Conservation (phyloP, 2,329 filamentous ascomycete genomes). For the Neonectria faginata region DNA sequence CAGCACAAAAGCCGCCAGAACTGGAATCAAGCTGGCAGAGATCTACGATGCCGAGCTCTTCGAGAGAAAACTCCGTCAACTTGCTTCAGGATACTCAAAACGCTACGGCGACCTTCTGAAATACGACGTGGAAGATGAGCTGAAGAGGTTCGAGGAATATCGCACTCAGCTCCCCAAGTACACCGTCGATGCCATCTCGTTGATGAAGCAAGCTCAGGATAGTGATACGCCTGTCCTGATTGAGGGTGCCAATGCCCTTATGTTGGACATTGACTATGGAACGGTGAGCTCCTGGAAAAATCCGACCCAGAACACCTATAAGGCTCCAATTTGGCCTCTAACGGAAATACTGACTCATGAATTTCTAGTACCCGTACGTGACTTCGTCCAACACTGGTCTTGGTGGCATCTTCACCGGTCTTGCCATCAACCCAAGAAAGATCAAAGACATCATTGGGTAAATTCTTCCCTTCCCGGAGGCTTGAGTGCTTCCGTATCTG, state of each 20-base stretch:
- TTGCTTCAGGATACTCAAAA: slow-evolving; percentile 73
- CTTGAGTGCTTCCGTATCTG: background rate
- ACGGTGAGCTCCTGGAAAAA: background rate
- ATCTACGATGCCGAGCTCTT: slow-evolving; percentile 74
- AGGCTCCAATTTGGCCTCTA: background rate
- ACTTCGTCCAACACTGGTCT: slow-evolving; percentile 17
- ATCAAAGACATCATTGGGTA: slow-evolving; percentile 18
- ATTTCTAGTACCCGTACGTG: slow-evolving; percentile 8
- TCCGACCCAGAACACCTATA: too few species aligned
- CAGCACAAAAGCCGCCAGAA: slow-evolving; percentile 56
- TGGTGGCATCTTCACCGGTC: slow-evolving; percentile 13
- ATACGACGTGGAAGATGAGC: slow-evolving; percentile 26
- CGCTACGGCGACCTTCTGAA: slow-evolving; percentile 62
- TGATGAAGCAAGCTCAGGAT: slow-evolving; percentile 19
- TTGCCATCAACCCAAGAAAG: slow-evolving; percentile 17
- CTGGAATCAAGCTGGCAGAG: slow-evolving; percentile 72
- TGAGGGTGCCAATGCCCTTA: slow-evolving; percentile 22
- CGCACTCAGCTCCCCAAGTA: slow-evolving; percentile 11
- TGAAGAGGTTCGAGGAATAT: slow-evolving; percentile 16
- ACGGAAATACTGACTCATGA: background rate
- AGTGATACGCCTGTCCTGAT: slow-evolving; percentile 9
- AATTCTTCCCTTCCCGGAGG: background rate
- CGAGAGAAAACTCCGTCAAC: slow-evolving; percentile 69
- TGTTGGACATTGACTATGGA: slow-evolving; percentile 4
- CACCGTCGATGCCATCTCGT: slow-evolving; percentile 5